Conservation (phyloP, 345 rosid species). For the Anacardium occidentale region DNA sequence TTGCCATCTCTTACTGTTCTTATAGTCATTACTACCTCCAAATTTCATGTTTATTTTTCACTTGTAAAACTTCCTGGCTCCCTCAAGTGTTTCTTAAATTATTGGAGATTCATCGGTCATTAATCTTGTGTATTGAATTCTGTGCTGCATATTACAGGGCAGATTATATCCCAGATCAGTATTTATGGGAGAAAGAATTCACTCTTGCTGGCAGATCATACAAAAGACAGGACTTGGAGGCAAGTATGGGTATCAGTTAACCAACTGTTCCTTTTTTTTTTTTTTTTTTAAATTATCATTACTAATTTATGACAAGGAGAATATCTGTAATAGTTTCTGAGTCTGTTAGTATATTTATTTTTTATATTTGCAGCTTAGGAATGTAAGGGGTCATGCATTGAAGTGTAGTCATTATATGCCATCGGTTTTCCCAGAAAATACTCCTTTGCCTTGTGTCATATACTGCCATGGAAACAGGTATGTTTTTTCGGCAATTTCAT, state of each 20-base stretch:
- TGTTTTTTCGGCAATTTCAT: background rate
- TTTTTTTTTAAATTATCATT: too few species aligned
- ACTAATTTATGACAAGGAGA: background rate
- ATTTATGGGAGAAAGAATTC: slow-evolving; percentile 89
- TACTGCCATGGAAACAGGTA: slow-evolving; percentile 99
- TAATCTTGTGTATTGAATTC: slow-evolving; percentile 5
- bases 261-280: background rate
- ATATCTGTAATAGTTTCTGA: slow-evolving; percentile 15
- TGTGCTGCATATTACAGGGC: slow-evolving; percentile 52
- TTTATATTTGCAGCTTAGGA: slow-evolving; percentile 65
- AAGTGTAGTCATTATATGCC: slow-evolving; percentile 90
- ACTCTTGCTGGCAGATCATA: slow-evolving; percentile 72
- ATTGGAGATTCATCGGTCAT: background rate
- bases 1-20: background rate
- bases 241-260: slow-evolving; percentile 53
- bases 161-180: slow-evolving; percentile 85
- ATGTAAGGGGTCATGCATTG: slow-evolving; percentile 71
- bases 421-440: slow-evolving; percentile 55
- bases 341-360: slow-evolving; percentile 18
- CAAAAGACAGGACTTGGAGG: slow-evolving; percentile 94
- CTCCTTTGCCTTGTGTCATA: slow-evolving; percentile 90
- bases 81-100: too few species aligned
- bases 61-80: too few species aligned
- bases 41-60: too few species aligned
- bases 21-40: too few species aligned